Percentiles rank a stretch among this genome's conserved stretches.
Conservation (phyloP, 139 green algal genomes). For the Chlamydomonas sp. region DNA sequence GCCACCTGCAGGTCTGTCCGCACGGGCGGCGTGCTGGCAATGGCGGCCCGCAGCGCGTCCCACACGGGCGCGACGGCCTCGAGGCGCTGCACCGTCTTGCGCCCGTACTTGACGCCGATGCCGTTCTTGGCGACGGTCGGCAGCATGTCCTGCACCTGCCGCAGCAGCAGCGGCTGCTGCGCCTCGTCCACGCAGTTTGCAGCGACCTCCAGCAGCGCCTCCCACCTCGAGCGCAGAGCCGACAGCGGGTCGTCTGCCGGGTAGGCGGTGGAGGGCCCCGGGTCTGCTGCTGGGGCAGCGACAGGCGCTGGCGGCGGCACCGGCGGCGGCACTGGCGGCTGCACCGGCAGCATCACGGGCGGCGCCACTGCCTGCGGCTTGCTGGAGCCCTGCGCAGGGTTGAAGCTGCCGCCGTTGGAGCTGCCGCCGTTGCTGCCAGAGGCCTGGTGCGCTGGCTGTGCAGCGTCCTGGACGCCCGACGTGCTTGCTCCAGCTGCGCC, state of each 20-base stretch:
- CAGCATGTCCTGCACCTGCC: slow-evolving; percentile 20
- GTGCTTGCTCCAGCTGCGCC: too few species aligned
- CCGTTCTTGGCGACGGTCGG: slow-evolving; percentile 14
- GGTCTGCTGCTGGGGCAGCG: neutral
- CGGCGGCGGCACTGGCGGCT: neutral
- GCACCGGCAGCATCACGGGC: neutral
- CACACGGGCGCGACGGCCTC: slow-evolving; percentile 19
- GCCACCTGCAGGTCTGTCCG: slow-evolving; percentile 20
- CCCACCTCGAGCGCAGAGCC: slow-evolving; percentile 30
- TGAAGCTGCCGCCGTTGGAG: too few species aligned
- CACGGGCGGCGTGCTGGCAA: neutral
- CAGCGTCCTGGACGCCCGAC: too few species aligned
- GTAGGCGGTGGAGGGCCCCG: neutral
- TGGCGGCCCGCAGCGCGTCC: slow-evolving; percentile 18
- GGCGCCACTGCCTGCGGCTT: neutral
- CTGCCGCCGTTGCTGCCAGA: too few species aligned
- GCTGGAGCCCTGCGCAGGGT: too few species aligned
- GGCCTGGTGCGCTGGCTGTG: too few species aligned
- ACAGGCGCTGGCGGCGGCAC: neutral
- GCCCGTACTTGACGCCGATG: slow-evolving; percentile 43
- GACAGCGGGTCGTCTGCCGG: slow-evolving; percentile 1
- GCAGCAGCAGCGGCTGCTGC: slow-evolving; percentile 24
- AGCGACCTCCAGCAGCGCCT: slow-evolving; percentile 30
- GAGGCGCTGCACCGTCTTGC: slow-evolving; percentile 39
- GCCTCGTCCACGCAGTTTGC: slow-evolving; percentile 19